Evolutionary conservation across 768 basidiomycete species (phyloP).

Genomic region (Lentinus brumalis): DNA sequence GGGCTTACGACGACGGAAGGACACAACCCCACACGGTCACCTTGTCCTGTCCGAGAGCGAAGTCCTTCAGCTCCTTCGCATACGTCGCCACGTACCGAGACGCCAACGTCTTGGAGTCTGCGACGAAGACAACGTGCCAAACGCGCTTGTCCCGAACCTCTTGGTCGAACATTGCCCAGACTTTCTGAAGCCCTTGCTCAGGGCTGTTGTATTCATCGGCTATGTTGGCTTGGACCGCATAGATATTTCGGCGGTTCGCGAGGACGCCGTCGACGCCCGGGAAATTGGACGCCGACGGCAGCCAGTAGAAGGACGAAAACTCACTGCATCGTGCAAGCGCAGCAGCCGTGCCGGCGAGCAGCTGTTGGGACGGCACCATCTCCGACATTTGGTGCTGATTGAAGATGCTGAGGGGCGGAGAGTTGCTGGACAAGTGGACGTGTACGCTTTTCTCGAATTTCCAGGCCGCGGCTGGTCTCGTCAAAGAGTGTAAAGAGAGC

Average conservation of each 20-base stretch:
- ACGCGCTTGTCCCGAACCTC: neutral
- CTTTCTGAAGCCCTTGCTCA: neutral
- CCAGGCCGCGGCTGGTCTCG: neutral
- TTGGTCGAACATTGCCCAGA: neutral
- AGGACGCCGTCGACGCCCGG: constrained; percentile 2
- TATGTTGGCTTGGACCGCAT: neutral
- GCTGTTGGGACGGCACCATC: neutral
- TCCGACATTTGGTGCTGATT: neutral
- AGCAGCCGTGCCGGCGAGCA: neutral
- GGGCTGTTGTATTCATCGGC: neutral
- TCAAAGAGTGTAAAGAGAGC: neutral
- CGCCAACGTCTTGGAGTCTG: neutral
- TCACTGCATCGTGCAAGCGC: neutral
- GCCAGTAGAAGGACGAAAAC: neutral
- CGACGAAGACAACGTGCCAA: neutral
- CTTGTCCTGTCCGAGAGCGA: too few species aligned
- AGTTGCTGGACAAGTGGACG: neutral
- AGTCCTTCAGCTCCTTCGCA: too few species aligned
- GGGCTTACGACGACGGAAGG: too few species aligned
- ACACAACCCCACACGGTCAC: too few species aligned
- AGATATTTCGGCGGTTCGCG: neutral
- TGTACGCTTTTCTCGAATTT: neutral
- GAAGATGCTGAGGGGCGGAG: neutral
- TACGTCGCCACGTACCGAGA: neutral
- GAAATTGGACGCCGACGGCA: neutral